Percentiles rank a stretch among this genome's conserved stretches.
Conservation (phyloP, 495 filamentous ascomycete genomes). For the Cladorrhinum samala region DNA sequence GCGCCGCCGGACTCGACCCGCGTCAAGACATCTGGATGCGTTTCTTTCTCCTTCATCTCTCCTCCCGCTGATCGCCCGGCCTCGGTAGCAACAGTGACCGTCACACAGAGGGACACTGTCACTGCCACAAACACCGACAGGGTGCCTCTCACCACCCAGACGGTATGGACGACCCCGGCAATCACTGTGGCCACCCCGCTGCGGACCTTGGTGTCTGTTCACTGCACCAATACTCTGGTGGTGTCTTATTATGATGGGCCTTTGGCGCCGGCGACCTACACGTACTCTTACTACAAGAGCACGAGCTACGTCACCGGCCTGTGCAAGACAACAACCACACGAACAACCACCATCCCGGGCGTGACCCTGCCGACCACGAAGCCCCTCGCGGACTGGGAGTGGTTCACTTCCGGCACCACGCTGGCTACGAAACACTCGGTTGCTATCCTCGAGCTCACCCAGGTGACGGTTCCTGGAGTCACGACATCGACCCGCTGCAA, state of each 20-base stretch:
- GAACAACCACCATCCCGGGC: constrained; percentile 11
- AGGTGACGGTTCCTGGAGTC: background rate
- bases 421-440: constrained; percentile 7
- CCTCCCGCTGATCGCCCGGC: background rate
- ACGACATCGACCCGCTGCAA: constrained; percentile 1
- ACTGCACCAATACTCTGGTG: constrained; percentile 7
- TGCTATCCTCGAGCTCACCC: background rate
- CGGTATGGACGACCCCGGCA: background rate
- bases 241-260: background rate
- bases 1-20: constrained; percentile 1
- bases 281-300: background rate
- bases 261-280: background rate
- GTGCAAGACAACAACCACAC: constrained; percentile 5
- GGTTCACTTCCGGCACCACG: constrained; percentile 14
- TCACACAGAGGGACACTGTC: background rate
- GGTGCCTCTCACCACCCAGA: background rate
- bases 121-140: constrained; percentile 1
- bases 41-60: constrained; percentile 4
- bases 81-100: background rate
- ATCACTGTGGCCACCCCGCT: constrained; percentile 1
- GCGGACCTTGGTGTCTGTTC: background rate
- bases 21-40: constrained; percentile 2
- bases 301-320: background rate
- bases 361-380: background rate
- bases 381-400: constrained; percentile 35